Percentiles rank a stretch among this genome's conserved stretches.
These are phyloP conservation scores for Suillus luteus DNA, from an alignment of 768 basidiomycete species.

Conservation along the genomic window DNA sequence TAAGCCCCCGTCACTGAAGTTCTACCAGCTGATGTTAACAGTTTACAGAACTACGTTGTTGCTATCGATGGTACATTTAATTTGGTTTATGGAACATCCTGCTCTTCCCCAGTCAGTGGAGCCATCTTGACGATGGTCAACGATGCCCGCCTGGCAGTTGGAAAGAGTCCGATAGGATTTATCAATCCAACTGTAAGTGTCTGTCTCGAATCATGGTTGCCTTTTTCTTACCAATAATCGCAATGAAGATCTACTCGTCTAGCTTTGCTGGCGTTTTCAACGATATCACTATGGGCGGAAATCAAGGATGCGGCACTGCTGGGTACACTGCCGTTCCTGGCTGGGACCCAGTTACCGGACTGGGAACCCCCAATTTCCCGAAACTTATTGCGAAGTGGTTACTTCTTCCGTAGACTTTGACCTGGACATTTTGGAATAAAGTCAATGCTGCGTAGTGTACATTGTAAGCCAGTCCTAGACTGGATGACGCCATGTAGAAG, in stretches of 20 bases:
- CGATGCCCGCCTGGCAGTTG: constrained; percentile 29
- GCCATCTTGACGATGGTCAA: constrained; percentile 28
- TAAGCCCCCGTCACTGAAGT: background rate
- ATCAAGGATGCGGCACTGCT: constrained; percentile 40
- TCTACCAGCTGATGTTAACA: background rate
- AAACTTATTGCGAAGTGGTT: constrained; percentile 48
- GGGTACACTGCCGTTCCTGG: constrained; percentile 31
- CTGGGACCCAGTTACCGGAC: constrained; percentile 39
- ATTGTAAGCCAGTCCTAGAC: background rate
- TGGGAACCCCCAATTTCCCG: constrained; percentile 47
- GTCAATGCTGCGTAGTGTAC: background rate
- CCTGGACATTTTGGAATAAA: background rate
- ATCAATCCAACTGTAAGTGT: constrained; percentile 29
- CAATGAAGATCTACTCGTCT: constrained; percentile 43
- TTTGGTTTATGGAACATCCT: constrained; percentile 40
- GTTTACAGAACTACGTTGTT: constrained; percentile 24
- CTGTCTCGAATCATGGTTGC: background rate
- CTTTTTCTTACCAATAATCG: background rate
- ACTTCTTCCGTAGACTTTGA: constrained; percentile 33
- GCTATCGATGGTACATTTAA: constrained; percentile 37
- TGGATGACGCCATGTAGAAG: no score
- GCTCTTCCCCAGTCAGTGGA: constrained; percentile 23
- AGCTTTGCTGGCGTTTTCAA: constrained; percentile 42
- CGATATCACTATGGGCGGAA: constrained; percentile 45
- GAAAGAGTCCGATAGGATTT: constrained; percentile 32